Evolutionary conservation across 768 basidiomycete species (phyloP).

Genomic region (Candolleomyces aberdarensis): DNA sequence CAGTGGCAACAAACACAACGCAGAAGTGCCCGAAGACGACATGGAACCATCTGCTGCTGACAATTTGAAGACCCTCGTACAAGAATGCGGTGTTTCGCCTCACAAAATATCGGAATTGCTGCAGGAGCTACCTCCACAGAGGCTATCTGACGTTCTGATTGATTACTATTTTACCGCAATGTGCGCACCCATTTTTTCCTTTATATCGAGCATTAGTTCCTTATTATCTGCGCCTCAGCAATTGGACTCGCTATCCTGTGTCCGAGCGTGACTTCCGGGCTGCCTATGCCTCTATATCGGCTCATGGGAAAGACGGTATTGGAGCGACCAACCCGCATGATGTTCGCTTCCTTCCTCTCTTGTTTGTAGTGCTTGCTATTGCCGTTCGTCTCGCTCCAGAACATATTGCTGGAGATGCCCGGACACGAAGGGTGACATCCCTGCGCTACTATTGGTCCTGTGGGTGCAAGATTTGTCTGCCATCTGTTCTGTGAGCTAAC

Average conservation of each 20-base stretch:
- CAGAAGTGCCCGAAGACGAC: slow-evolving; percentile 37
- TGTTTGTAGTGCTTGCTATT: slow-evolving; percentile 91
- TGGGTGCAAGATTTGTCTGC: slow-evolving; percentile 38
- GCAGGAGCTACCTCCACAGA: slow-evolving; percentile 80
- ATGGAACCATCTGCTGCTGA: slow-evolving; percentile 64
- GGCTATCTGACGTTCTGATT: slow-evolving; percentile 72
- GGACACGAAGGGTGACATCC: slow-evolving; percentile 72
- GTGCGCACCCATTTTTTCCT: slow-evolving; percentile 36
- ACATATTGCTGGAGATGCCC: slow-evolving; percentile 75
- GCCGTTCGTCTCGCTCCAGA: slow-evolving; percentile 85
- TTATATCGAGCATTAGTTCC: slow-evolving; percentile 3
- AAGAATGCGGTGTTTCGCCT: slow-evolving; percentile 90
- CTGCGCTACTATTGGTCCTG: slow-evolving; percentile 95
- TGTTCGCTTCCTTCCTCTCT: slow-evolving; percentile 82
- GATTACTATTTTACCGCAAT: slow-evolving; percentile 78
- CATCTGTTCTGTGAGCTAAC: too few species aligned
- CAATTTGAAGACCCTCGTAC: slow-evolving; percentile 80
- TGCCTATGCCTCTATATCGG: slow-evolving; percentile 62
- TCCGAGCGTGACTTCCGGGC: slow-evolving; percentile 80
- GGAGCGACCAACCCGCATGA: slow-evolving; percentile 67
- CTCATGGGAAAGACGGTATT: slow-evolving; percentile 58
- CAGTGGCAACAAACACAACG: slow-evolving; percentile 7
- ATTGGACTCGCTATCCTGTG: slow-evolving; percentile 92
- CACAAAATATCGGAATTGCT: slow-evolving; percentile 88
- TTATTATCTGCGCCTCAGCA: slow-evolving; percentile 44